A percentile compares a stretch with the other conserved stretches of the same genome.
phyloP scores from a whole-genome alignment of 2,329 filamentous ascomycete species.

The Pyrenochaeta sp. region DNA sequence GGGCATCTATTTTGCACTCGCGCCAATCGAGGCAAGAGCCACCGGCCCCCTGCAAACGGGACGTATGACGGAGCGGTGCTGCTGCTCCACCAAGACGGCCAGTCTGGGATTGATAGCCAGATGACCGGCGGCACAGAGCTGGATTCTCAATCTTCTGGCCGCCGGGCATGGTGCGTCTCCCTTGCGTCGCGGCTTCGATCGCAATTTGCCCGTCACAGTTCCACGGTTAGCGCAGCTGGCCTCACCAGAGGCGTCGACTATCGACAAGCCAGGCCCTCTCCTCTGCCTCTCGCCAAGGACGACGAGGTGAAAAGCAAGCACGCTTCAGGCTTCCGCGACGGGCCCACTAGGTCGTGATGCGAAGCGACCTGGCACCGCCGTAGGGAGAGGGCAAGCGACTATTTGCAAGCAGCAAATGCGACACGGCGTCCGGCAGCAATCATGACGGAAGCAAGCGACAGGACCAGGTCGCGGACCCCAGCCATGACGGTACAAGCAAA shows the following conservation, averaged over 20 bases:
- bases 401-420: constrained; percentile 25
- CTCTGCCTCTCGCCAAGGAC: constrained; percentile 29
- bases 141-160: constrained; percentile 26
- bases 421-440: too few relatives aligned
- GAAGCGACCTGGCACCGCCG: too few relatives aligned
- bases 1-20: constrained; percentile 11
- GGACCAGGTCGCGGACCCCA: constrained; percentile 18
- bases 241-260: constrained; percentile 24
- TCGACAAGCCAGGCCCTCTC: constrained; percentile 17
- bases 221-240: constrained; percentile 40
- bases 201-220: constrained; percentile 35
- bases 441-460: constrained; percentile 21
- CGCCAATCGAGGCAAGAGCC: constrained; percentile 12
- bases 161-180: constrained; percentile 31
- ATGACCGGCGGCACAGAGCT: constrained; percentile 33
- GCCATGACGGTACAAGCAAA: constrained; percentile 4
- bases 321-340: constrained; percentile 19
- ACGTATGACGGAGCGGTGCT: constrained; percentile 15
- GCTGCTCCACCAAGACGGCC: constrained; percentile 20
- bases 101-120: constrained; percentile 25
- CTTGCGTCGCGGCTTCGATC: constrained; percentile 33
- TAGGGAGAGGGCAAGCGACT: too few relatives aligned
- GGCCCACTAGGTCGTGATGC: constrained; percentile 23
- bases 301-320: constrained; percentile 41
- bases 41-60: constrained; percentile 10